A percentile compares a stretch with the other conserved stretches of the same genome.
phyloP scores from a whole-genome alignment of 2,329 filamentous ascomycete species.

The Ophiostoma sp. region DNA sequence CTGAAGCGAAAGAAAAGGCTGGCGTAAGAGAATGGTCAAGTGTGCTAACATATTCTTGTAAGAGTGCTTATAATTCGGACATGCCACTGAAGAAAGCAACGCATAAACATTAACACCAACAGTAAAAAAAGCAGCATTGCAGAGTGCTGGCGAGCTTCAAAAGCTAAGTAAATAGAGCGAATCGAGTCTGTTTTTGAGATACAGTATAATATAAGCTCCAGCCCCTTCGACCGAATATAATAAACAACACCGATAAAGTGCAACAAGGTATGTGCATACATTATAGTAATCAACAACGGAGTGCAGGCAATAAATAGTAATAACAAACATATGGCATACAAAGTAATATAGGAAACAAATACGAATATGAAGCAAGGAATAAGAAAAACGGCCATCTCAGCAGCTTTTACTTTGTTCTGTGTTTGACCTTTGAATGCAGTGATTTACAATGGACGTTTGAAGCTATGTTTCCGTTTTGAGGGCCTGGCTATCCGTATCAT shows the following conservation, averaged over 20 bases:
- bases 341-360: not conserved
- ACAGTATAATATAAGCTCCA: not conserved
- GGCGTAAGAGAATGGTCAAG: not conserved
- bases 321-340: no score
- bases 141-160: not conserved
- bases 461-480: not conserved
- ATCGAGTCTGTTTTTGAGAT: not conserved
- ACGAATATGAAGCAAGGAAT: not conserved
- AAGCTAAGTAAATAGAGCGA: not conserved
- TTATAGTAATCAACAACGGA: not conserved
- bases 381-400: not conserved
- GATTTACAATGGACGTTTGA: not conserved
- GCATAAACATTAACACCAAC: no score
- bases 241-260: not conserved
- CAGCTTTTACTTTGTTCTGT: no score
- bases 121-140: not conserved
- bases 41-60: not conserved
- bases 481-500: no score
- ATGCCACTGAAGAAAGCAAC: no score
- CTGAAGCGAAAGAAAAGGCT: not conserved
- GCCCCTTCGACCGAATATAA: not conserved
- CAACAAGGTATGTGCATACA: not conserved
- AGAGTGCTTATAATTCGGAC: not conserved
- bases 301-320: no score
- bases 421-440: no score